These are phyloP conservation scores for Erythrophleum ivorense DNA, from an alignment of 331 rosid species.

Conservation along the genomic window DNA sequence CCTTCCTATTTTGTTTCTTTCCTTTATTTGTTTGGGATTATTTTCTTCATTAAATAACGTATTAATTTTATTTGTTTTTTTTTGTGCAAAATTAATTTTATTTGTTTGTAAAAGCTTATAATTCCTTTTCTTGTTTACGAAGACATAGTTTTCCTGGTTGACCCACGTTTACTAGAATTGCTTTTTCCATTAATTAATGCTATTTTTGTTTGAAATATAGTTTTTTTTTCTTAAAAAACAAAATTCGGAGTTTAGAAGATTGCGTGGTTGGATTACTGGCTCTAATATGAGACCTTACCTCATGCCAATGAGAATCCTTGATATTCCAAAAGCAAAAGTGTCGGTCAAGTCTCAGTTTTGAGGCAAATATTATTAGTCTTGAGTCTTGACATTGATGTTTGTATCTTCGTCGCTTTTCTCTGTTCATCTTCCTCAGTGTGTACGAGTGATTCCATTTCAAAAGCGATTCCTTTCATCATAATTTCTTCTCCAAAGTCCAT, in stretches of 20 bases:
- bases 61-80: too few relatives aligned
- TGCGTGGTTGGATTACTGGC: not conserved
- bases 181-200: not conserved
- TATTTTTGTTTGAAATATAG: not conserved
- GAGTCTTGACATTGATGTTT: not conserved
- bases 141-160: slow-evolving; percentile 35
- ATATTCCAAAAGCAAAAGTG: slow-evolving; percentile 8
- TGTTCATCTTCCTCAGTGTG: too few relatives aligned
- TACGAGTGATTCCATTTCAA: too few relatives aligned
- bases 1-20: not conserved
- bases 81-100: too few relatives aligned
- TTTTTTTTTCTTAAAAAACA: not conserved
- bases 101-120: not conserved
- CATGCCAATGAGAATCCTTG: not conserved
- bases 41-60: not conserved
- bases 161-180: not conserved
- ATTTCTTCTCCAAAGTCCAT: too few relatives aligned
- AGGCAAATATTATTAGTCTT: not conserved
- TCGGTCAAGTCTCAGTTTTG: not conserved
- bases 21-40: not conserved
- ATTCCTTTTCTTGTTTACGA: slow-evolving; percentile 12
- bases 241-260: too few relatives aligned
- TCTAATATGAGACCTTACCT: not conserved
- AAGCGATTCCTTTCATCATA: too few relatives aligned
- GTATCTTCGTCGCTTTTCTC: not conserved